These are phyloP conservation scores for Fragilariopsis cylindrus DNA, from an alignment of 108 stramenopile genomes.

Conservation along the genomic window DNA sequence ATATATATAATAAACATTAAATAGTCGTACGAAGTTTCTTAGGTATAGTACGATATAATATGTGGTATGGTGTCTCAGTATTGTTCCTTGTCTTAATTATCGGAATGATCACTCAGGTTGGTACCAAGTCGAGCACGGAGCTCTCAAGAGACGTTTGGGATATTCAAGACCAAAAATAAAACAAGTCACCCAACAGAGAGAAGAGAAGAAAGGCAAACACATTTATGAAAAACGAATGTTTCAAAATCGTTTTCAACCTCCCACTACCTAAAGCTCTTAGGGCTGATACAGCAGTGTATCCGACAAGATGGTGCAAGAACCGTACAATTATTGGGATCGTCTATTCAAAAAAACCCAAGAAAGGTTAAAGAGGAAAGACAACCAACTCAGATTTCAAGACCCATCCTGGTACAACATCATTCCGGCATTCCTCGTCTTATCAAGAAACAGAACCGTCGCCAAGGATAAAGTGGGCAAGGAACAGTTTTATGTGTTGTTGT, in stretches of 20 bases:
- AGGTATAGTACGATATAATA: neutral
- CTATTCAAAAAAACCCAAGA: slow-evolving; percentile 6
- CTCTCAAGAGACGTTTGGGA: slow-evolving; percentile 23
- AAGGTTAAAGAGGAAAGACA: neutral
- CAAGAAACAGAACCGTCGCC: slow-evolving; percentile 29
- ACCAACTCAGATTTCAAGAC: neutral
- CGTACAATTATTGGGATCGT: slow-evolving; percentile 25
- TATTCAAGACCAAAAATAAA: slow-evolving; percentile 5
- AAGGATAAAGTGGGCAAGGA: slow-evolving; percentile 7
- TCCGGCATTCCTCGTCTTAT: neutral
- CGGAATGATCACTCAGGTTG: neutral
- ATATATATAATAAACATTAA: no score
- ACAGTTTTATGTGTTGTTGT: neutral
- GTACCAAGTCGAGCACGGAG: slow-evolving; percentile 29
- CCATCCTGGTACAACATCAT: neutral
- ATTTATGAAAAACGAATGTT: slow-evolving; percentile 30
- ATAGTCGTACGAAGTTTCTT: no score
- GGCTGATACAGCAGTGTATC: neutral
- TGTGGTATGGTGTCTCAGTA: slow-evolving; percentile 16
- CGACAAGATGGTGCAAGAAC: slow-evolving; percentile 2
- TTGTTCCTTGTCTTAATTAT: slow-evolving; percentile 29
- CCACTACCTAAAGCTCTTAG: neutral
- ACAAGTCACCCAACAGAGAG: slow-evolving; percentile 14
- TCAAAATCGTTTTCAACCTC: slow-evolving; percentile 22
- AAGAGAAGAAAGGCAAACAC: neutral